Evolutionary conservation across 805 yeast species (phyloP), one percentile per base, ranked within the genome.

Genomic region (Schwanniomyces pseudopolymorphus): DNA sequence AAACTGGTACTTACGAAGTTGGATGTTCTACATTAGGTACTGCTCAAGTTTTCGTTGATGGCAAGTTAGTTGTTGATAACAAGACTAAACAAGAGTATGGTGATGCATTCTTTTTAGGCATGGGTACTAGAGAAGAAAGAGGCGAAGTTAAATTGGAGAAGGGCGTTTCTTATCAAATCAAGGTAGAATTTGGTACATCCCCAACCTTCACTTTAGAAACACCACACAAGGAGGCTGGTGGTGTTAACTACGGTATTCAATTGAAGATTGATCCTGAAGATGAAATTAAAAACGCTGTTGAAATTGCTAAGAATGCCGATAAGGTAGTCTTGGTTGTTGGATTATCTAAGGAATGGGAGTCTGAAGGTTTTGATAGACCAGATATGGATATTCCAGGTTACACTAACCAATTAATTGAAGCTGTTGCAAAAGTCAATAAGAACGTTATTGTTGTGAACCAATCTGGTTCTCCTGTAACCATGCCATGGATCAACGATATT

Each of bases 401-500:
- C 39, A 74, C 77, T 22, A 70, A 77, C 44, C 67, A 72, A 39
- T 67, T 82, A 47, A 69, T 81, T 25, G 60, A 55, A 21, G 77
- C 69, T 9, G 72, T 82, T 9, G 47, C 67, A 31, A 63, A 63
- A 26, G 84, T 69, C 17, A 80, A 81, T 52, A 70, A 74, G 22
- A 77, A 80, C 52, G 70, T 77, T 2, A 74, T 78, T 10, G 69
- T 82, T 25, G 83, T 83, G 21, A 72, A 77, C 53, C 84, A 81
- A 56, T 72, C 81, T 3, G 87, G 87, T 41, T 75, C 84, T 16
- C 86, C 87, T 0, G 83, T 81, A 8, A 72, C 78, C 33, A 60
- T 82, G 67, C 84, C 84, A 22, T 80, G 84, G 83, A 27, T 41
- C 8, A 49, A 53, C 8, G 56, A 70, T 31, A 78, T 70, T 19